Conservation (phyloP, 1,284 basidiomycete species). For the Sanguinoderma infundibulare region DNA sequence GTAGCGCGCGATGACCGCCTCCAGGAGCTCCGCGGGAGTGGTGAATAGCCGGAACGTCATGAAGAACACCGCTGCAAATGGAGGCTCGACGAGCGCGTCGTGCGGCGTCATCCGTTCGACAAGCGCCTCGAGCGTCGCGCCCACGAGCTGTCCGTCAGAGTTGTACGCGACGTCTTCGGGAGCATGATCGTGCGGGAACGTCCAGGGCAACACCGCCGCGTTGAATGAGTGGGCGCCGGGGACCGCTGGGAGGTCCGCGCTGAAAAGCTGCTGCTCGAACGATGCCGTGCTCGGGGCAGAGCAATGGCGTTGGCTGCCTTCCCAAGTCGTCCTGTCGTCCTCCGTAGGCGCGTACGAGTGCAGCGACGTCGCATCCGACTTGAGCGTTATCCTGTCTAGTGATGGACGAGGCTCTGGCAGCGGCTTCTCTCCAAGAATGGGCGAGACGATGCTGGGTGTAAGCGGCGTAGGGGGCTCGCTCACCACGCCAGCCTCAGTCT, state of each 20-base stretch:
- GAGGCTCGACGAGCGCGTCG: slow-evolving; percentile 84
- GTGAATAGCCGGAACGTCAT: slow-evolving; percentile 96
- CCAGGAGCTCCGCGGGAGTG: slow-evolving; percentile 76
- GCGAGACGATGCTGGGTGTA: not conserved
- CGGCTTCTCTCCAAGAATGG: slow-evolving; percentile 28
- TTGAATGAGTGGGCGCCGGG: slow-evolving; percentile 40
- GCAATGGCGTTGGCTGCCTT: slow-evolving; percentile 45
- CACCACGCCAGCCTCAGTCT: not conserved
- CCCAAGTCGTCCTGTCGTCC: slow-evolving; percentile 60
- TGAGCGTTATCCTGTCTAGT: slow-evolving; percentile 30
- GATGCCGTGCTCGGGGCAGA: slow-evolving; percentile 23
- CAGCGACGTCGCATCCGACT: slow-evolving; percentile 52
- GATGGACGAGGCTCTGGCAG: slow-evolving; percentile 27
- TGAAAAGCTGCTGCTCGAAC: slow-evolving; percentile 59
- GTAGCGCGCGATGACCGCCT: slow-evolving; percentile 82
- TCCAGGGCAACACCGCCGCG: slow-evolving; percentile 53
- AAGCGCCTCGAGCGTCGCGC: slow-evolving; percentile 87
- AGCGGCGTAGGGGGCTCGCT: slow-evolving; percentile 10
- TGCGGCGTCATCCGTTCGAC: slow-evolving; percentile 98
- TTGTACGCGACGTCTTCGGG: slow-evolving; percentile 90
- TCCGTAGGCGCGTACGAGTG: slow-evolving; percentile 53
- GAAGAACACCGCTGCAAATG: slow-evolving; percentile 90
- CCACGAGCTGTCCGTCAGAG: slow-evolving; percentile 87
- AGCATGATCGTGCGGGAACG: slow-evolving; percentile 72
- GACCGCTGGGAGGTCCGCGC: slow-evolving; percentile 55